phyloP scores from a whole-genome alignment of 176 grass and related monocot species.

The Typha latifolia region DNA sequence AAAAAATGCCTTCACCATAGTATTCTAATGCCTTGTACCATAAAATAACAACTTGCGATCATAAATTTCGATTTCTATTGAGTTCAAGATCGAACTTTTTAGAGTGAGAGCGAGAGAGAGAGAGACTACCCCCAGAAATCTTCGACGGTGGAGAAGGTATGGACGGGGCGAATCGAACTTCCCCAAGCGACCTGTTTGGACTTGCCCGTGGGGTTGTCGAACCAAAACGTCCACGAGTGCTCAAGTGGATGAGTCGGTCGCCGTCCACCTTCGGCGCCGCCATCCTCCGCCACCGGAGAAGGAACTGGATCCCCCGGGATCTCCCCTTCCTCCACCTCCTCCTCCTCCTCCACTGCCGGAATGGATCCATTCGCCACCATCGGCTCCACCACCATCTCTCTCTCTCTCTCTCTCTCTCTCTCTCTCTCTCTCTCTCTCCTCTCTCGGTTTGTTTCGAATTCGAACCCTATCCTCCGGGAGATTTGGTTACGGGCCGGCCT shows the following conservation, averaged over 20 bases:
- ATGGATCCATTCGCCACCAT: not conserved
- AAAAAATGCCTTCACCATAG: too few species aligned
- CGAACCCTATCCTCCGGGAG: not conserved
- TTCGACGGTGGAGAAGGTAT: conserved; percentile 87
- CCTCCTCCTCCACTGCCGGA: conserved; percentile 26
- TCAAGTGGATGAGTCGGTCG: conserved; percentile 43
- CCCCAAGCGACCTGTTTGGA: conserved; percentile 52
- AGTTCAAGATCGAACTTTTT: not conserved
- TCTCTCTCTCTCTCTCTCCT: not conserved
- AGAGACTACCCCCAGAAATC: conserved; percentile 74
- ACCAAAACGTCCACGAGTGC: conserved; percentile 94
- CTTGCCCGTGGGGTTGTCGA: conserved; percentile 73
- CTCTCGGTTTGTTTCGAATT: not conserved
- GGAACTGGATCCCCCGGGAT: conserved; percentile 30
- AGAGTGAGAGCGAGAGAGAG: not conserved
- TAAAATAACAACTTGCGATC: too few species aligned
- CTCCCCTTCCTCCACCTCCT: conserved; percentile 91
- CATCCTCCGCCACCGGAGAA: conserved; percentile 1
- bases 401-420: not conserved
- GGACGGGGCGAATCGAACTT: conserved; percentile 66
- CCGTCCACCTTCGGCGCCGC: too few species aligned
- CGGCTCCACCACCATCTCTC: conserved; percentile 2
- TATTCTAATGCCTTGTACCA: too few species aligned
- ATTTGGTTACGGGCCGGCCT: too few species aligned
- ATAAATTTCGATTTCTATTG: too few species aligned